Percentiles rank a stretch among this genome's conserved stretches.
phyloP scores from a whole-genome alignment of 2,329 filamentous ascomycete species.

The Rhytidhysteron rufulum region DNA sequence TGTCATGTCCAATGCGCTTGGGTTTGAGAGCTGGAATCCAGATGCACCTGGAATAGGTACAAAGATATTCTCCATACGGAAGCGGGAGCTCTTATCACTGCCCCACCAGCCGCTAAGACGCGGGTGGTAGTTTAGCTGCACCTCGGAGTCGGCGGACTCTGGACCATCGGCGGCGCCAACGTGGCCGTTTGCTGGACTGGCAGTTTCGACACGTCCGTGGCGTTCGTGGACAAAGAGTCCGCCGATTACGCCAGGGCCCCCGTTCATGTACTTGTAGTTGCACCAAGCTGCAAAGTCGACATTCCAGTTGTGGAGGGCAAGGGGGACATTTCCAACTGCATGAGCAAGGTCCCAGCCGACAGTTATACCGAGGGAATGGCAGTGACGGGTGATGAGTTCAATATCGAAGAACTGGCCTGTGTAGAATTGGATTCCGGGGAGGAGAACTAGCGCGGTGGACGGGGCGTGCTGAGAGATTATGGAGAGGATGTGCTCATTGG shows the following conservation, averaged over 20 bases:
- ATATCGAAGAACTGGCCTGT: slow-evolving; percentile 89
- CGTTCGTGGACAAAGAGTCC: slow-evolving; percentile 76
- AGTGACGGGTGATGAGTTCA: slow-evolving; percentile 70
- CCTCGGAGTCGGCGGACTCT: slow-evolving; percentile 11
- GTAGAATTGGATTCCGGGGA: slow-evolving; percentile 90
- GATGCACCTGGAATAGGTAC: slow-evolving; percentile 71
- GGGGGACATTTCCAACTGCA: slow-evolving; percentile 76
- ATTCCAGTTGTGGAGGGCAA: slow-evolving; percentile 80
- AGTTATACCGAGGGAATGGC: slow-evolving; percentile 64
- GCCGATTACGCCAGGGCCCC: slow-evolving; percentile 76
- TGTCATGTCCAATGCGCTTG: slow-evolving; percentile 72
- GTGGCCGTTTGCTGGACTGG: slow-evolving; percentile 1
- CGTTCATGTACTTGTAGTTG: slow-evolving; percentile 91
- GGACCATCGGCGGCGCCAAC: slow-evolving; percentile 17
- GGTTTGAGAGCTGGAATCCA: slow-evolving; percentile 84
- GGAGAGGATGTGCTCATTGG: slow-evolving; percentile 66
- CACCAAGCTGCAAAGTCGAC: slow-evolving; percentile 93
- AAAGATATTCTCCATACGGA: slow-evolving; percentile 81
- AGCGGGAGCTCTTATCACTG: slow-evolving; percentile 69
- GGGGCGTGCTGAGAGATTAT: slow-evolving; percentile 72
- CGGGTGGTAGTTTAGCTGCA: slow-evolving; percentile 52
- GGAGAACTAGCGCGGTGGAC: slow-evolving; percentile 69
- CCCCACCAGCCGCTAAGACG: slow-evolving; percentile 86
- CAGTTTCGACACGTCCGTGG: slow-evolving; percentile 56
- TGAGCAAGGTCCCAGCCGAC: slow-evolving; percentile 90